Base-by-base conservation (phyloP, 148 eudicot genomes). In the Rhododendron molle region DNA sequence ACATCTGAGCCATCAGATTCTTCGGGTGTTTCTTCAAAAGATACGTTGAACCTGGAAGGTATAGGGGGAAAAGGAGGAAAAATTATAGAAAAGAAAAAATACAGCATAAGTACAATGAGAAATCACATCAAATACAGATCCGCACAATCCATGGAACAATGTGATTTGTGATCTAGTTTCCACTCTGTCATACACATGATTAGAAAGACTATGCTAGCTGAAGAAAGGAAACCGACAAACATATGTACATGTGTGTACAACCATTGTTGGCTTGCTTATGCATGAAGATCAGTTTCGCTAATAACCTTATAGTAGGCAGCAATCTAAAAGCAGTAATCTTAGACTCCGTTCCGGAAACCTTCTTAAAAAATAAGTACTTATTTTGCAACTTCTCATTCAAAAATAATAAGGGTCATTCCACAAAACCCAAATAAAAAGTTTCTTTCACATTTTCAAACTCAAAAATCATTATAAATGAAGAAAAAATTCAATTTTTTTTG, bases 1-100 rank as follows among this genome's bases (percentile, higher is more conserved):
- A 23, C 87, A 71, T 90, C 93, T 83, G 90, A 88, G 71, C 84
- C 93, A 89, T 95, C 94, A 85, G 84, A 56, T 81, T 92, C 97
- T 83, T 81, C 93, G 2, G 84, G 83, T 79, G 87, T 87, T 87
- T 94, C 91, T 82, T 93, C 90, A 87, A 85, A 92, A 60, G 89
- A 88, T 76, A 95, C 88, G 90, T 93, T 92, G 88, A 91, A 95
- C 91, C 99, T 96, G 90, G 54, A 76, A 78, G 81, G 3, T 23
- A 46, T 3, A 21, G 49, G 7, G 47, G 46, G 15, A 6, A 74
- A 44, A 32, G 40, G 10, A 12, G 21, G 26, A 28, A 58, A 69
- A 23, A 3, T 6, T 5, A 34, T n/a, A 49, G 21, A 3, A 34
- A 40, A 43, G 21, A 44, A 36, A 9, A 11, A 13, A 9, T 26